Conservation (phyloP, 208 protist genomes). For the Herpetomonas tarakana region DNA sequence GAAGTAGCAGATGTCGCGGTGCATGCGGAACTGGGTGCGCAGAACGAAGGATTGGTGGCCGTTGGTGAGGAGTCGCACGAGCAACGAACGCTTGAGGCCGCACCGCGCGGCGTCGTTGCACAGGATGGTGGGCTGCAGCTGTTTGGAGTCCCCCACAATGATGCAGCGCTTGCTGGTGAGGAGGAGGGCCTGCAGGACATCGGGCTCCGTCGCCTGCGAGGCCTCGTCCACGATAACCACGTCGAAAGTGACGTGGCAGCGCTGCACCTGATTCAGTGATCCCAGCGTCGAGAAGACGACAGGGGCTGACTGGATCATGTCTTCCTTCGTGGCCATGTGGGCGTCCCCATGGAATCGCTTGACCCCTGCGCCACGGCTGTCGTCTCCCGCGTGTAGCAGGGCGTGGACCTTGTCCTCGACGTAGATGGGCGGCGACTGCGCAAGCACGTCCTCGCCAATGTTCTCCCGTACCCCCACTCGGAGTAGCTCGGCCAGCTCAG, state of each 20-base stretch:
- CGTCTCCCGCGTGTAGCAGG: not conserved
- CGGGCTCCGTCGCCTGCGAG: conserved; percentile 88
- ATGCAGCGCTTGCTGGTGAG: conserved; percentile 50
- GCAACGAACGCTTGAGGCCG: conserved; percentile 62
- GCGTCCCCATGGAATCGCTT: not conserved
- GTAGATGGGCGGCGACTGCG: conserved; percentile 42
- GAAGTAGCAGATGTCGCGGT: conserved; percentile 81
- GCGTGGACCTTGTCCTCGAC: conserved; percentile 49
- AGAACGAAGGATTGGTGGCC: conserved; percentile 58
- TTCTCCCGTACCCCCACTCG: conserved; percentile 69
- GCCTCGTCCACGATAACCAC: conserved; percentile 92
- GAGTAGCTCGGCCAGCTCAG: conserved; percentile 22
- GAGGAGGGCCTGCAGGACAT: conserved; percentile 70
- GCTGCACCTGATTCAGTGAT: conserved; percentile 65
- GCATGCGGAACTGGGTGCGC: conserved; percentile 91
- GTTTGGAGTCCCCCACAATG: conserved; percentile 87
- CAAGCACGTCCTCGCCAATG: conserved; percentile 58
- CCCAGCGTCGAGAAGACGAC: conserved; percentile 80
- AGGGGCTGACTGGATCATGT: conserved; percentile 29
- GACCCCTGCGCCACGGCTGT: conserved; percentile 1
- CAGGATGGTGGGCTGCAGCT: conserved; percentile 90
- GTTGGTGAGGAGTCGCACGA: conserved; percentile 72
- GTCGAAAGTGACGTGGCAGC: conserved; percentile 52
- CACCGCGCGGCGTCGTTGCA: conserved; percentile 40
- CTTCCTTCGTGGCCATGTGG: not conserved